Conservation (phyloP, 768 basidiomycete species). For the Pleurotus cornucopiae region DNA sequence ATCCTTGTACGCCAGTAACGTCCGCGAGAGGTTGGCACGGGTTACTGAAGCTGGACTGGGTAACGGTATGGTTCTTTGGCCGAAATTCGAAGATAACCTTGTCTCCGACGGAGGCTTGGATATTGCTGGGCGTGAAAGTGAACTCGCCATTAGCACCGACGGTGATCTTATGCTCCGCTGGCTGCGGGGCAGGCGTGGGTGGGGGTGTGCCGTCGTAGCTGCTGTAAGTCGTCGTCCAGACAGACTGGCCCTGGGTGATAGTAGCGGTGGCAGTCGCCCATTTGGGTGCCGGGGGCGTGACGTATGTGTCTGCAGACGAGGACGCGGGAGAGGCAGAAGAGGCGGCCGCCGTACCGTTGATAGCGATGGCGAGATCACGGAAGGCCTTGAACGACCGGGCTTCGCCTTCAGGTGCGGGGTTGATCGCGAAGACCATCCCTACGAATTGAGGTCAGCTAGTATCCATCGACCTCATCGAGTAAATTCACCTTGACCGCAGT, state of each 20-base stretch:
- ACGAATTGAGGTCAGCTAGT: constrained; percentile 18
- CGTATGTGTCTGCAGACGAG: constrained; percentile 12
- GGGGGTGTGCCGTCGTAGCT: constrained; percentile 18
- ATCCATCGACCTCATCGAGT: constrained; percentile 24
- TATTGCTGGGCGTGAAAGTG: constrained; percentile 15
- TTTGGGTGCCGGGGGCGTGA: constrained; percentile 19
- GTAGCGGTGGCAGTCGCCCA: constrained; percentile 29
- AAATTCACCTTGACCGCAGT: constrained; percentile 17
- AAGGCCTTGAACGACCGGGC: constrained; percentile 32
- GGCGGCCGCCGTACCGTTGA: constrained; percentile 11
- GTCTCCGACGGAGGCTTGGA: constrained; percentile 17
- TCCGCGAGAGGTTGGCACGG: constrained; percentile 20
- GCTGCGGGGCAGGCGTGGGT: constrained; percentile 14
- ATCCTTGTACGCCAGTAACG: constrained; percentile 11
- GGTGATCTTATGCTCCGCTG: constrained; percentile 14
- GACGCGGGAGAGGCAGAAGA: background rate
- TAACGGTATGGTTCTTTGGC: constrained; percentile 28
- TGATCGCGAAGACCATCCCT: constrained; percentile 51
- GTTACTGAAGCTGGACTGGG: constrained; percentile 24
- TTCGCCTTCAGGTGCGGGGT: constrained; percentile 27
- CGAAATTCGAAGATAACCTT: constrained; percentile 16
- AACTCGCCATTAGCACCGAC: constrained; percentile 16
- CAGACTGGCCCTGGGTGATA: constrained; percentile 17
- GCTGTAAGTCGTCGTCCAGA: constrained; percentile 24
- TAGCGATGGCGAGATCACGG: constrained; percentile 31